A percentile compares a stretch with the other conserved stretches of the same genome.
These are phyloP conservation scores for Blastobotrys indianensis DNA, from an alignment of 1,139 yeast genomes.

Conservation along the genomic window DNA sequence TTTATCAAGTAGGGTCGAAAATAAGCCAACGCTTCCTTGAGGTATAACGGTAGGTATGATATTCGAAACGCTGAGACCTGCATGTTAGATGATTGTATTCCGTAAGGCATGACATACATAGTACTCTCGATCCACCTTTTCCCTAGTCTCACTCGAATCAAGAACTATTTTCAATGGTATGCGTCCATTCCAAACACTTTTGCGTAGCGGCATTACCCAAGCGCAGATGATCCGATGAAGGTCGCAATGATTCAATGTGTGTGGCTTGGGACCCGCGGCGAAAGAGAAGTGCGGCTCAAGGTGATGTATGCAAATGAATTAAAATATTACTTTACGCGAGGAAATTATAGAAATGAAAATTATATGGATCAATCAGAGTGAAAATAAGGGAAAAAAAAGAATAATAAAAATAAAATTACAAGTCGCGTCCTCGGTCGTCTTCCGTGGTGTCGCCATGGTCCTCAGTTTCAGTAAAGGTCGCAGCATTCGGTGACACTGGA, in stretches of 20 bases:
- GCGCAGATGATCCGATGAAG: no score
- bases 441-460: not conserved
- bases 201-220: constrained; percentile 19
- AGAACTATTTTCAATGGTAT: constrained; percentile 42
- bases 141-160: constrained; percentile 29
- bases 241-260: not conserved
- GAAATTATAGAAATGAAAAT: no score
- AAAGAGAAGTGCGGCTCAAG: no score
- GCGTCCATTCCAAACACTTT: constrained; percentile 51
- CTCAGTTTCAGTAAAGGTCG: not conserved
- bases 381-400: not conserved
- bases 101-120: constrained; percentile 3
- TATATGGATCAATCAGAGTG: not conserved
- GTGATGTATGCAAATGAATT: no score
- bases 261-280: not conserved
- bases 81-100: constrained; percentile 8
- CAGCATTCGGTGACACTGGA: no score
- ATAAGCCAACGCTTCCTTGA: constrained; percentile 40
- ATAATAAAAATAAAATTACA: not conserved
- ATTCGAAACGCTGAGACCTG: constrained; percentile 39
- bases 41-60: constrained; percentile 52
- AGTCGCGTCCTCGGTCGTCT: not conserved
- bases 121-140: constrained; percentile 21
- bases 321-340: no score
- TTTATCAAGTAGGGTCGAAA: constrained; percentile 40